phyloP scores from a whole-genome alignment of 495 filamentous ascomycete genomes.

The Aspergillus homomorphus region DNA sequence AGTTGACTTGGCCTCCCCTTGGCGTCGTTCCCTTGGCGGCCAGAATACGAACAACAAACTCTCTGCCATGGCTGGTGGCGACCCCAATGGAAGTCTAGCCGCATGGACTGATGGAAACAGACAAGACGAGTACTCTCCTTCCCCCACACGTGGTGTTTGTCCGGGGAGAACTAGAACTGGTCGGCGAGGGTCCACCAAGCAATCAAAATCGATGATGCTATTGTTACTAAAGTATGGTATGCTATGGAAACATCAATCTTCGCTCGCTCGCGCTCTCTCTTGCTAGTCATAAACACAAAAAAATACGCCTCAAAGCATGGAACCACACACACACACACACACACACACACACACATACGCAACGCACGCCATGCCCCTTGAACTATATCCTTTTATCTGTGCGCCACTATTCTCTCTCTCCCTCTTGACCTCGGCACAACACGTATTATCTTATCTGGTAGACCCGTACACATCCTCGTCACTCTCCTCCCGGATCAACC shows the following conservation, averaged over 20 bases:
- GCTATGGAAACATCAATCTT: background rate
- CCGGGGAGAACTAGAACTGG: too few species aligned
- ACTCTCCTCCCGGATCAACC: conserved; percentile 33
- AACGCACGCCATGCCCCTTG: background rate
- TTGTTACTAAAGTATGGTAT: background rate
- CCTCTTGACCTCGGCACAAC: background rate
- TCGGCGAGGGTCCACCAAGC: too few species aligned
- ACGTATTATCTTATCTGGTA: background rate
- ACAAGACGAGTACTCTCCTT: too few species aligned
- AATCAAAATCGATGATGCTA: background rate
- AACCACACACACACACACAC: background rate
- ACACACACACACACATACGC: background rate
- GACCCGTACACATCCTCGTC: conserved; percentile 17
- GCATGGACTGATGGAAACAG: too few species aligned
- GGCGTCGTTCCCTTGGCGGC: background rate
- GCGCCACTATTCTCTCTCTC: background rate
- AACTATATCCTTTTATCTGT: background rate
- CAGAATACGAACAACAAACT: background rate
- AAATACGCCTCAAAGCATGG: background rate
- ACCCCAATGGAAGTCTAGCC: too few species aligned
- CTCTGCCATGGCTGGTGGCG: background rate
- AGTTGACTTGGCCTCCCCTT: background rate
- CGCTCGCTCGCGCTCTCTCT: too few species aligned
- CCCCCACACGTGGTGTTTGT: too few species aligned
- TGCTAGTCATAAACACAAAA: background rate